phyloP scores from a whole-genome alignment of 2,329 filamentous ascomycete species.

The Ophiosphaerella korrae region DNA sequence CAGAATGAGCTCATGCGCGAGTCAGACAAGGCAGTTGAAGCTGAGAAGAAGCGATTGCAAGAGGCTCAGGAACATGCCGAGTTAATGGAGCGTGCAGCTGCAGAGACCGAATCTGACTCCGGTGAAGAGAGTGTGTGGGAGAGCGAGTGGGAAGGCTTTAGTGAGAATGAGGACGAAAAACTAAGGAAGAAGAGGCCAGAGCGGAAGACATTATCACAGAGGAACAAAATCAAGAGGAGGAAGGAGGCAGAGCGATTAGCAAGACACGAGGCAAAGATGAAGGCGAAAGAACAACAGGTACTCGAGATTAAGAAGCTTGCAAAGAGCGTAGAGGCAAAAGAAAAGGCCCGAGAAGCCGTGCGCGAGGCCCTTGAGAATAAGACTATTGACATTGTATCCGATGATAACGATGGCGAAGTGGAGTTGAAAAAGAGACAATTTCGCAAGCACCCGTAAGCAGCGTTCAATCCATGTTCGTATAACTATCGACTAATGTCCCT shows the following conservation, averaged over 20 bases:
- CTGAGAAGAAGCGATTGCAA: slow-evolving; percentile 74
- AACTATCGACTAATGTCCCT: slow-evolving; percentile 12
- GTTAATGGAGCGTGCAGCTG: slow-evolving; percentile 71
- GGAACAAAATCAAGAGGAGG: slow-evolving; percentile 85
- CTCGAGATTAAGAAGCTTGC: slow-evolving; percentile 74
- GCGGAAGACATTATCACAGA: slow-evolving; percentile 83
- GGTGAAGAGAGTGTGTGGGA: slow-evolving; percentile 95
- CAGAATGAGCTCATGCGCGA: slow-evolving; percentile 75
- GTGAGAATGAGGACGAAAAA: slow-evolving; percentile 58
- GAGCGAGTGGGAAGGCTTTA: slow-evolving; percentile 71
- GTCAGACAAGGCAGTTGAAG: slow-evolving; percentile 77
- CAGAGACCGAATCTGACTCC: slow-evolving; percentile 73
- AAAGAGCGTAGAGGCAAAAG: slow-evolving; percentile 65
- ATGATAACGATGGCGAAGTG: slow-evolving; percentile 47
- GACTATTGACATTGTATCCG: slow-evolving; percentile 28
- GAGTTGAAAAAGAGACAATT: slow-evolving; percentile 72
- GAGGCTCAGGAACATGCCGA: slow-evolving; percentile 70
- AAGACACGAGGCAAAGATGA: slow-evolving; percentile 76
- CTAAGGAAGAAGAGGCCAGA: slow-evolving; percentile 75
- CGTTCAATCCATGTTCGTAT: background rate
- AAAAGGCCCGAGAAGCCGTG: slow-evolving; percentile 50
- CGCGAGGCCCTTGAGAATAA: slow-evolving; percentile 32
- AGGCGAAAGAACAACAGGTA: slow-evolving; percentile 73
- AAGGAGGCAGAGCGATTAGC: slow-evolving; percentile 83
- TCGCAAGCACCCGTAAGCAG: slow-evolving; percentile 62